Evolutionary conservation across 2,329 filamentous ascomycete species (phyloP).

Genomic region (Aspergillus tamarii): DNA sequence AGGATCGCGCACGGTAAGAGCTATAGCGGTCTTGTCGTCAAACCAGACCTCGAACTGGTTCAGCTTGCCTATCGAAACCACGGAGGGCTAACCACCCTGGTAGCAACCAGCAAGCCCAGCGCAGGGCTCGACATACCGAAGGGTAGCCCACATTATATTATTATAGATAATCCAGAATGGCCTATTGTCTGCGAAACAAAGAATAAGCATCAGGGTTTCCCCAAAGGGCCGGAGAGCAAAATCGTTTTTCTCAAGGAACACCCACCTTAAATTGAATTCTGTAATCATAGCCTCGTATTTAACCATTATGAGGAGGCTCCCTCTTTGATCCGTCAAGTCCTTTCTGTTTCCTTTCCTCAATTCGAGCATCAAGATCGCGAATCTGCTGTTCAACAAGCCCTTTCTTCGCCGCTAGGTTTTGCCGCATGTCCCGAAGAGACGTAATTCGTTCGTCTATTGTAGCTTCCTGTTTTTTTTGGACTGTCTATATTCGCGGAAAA

Average conservation of each 20-base stretch:
- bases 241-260: neutral
- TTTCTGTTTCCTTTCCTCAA: conserved; percentile 44
- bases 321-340: conserved; percentile 33
- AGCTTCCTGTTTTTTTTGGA: conserved; percentile 52
- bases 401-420: conserved; percentile 55
- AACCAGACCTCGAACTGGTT: neutral
- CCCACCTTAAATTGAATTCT: neutral
- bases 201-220: neutral
- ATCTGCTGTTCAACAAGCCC: conserved; percentile 61
- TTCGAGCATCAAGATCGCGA: conserved; percentile 50
- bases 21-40: neutral
- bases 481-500: neutral
- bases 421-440: conserved; percentile 55
- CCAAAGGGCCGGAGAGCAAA: neutral
- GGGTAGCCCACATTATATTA: neutral
- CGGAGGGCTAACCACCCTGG: neutral
- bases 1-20: neutral
- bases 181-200: neutral
- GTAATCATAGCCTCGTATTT: conserved; percentile 8
- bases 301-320: conserved; percentile 25
- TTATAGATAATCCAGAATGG: neutral
- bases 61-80: neutral
- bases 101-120: neutral
- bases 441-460: conserved; percentile 58
- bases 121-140: neutral